Evolutionary conservation across 2,329 filamentous ascomycete species (phyloP).

Genomic region (Paraphaeosphaeria minitans): DNA sequence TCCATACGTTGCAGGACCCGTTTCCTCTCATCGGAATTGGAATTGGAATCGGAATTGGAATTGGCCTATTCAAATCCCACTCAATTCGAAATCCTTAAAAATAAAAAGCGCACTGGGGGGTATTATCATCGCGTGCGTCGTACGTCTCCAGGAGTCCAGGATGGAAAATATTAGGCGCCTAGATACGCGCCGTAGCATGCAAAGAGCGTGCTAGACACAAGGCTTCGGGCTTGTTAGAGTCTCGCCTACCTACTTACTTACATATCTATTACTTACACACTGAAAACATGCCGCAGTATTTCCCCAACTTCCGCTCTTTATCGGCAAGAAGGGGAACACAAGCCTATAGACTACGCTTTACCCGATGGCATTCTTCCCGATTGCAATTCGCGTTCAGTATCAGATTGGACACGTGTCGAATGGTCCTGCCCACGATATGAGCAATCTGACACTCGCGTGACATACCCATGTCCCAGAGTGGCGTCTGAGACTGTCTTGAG

Average conservation of each 20-base stretch:
- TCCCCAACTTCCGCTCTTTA: neutral
- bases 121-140: neutral
- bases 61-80: too few relatives aligned
- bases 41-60: too few relatives aligned
- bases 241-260: neutral
- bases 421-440: neutral
- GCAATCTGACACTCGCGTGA: neutral
- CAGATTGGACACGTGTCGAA: constrained; percentile 1
- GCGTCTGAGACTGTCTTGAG: neutral
- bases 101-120: neutral
- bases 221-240: neutral
- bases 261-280: too few relatives aligned
- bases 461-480: constrained; percentile 3
- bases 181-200: too few relatives aligned
- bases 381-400: neutral
- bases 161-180: too few relatives aligned
- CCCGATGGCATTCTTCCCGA: neutral
- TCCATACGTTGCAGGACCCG: neutral
- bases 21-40: neutral
- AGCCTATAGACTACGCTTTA: neutral
- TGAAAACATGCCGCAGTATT: neutral
- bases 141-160: neutral
- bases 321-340: neutral
- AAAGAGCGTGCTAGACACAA: too few relatives aligned
- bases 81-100: neutral